These are phyloP conservation scores for Dovyalis caffra DNA, from an alignment of 345 rosid species.

Conservation along the genomic window DNA sequence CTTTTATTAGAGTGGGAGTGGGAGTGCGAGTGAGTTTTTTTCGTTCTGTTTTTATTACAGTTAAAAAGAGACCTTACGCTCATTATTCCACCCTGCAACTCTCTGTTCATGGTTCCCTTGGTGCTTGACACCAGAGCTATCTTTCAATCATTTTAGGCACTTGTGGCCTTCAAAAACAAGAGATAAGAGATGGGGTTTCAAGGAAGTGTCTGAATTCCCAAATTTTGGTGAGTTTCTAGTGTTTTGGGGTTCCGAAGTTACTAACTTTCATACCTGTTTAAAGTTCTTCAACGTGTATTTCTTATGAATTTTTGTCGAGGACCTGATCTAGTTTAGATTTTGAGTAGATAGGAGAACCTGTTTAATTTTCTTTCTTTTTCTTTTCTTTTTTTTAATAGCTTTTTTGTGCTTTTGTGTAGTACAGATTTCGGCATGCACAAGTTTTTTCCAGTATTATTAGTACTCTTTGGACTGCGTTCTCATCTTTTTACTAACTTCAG, in stretches of 20 bases:
- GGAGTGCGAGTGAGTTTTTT: constrained; percentile 10
- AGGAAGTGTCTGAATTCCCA: constrained; percentile 8
- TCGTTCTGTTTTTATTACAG: constrained; percentile 1
- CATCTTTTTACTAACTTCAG: neutral
- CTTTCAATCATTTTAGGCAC: constrained; percentile 45
- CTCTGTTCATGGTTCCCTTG: constrained; percentile 54
- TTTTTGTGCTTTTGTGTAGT: neutral
- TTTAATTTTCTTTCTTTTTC: neutral
- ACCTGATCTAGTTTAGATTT: constrained; percentile 15
- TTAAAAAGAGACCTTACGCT: constrained; percentile 25
- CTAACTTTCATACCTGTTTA: constrained; percentile 7
- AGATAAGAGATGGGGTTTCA: constrained; percentile 36
- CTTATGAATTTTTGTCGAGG: constrained; percentile 4
- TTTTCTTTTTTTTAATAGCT: too few species aligned
- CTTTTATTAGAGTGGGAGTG: constrained; percentile 2
- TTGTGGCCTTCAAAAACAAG: constrained; percentile 24
- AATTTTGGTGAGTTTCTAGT: constrained; percentile 29
- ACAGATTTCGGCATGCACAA: neutral
- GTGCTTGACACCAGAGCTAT: constrained; percentile 60
- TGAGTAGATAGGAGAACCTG: neutral
- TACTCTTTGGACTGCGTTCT: neutral
- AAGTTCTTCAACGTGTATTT: neutral
- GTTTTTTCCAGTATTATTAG: neutral
- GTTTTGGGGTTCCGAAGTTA: constrained; percentile 27
- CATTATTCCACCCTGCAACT: constrained; percentile 26